Evolutionary conservation across 169 alveolate species (phyloP).

Genomic region (Babesia caballi): DNA sequence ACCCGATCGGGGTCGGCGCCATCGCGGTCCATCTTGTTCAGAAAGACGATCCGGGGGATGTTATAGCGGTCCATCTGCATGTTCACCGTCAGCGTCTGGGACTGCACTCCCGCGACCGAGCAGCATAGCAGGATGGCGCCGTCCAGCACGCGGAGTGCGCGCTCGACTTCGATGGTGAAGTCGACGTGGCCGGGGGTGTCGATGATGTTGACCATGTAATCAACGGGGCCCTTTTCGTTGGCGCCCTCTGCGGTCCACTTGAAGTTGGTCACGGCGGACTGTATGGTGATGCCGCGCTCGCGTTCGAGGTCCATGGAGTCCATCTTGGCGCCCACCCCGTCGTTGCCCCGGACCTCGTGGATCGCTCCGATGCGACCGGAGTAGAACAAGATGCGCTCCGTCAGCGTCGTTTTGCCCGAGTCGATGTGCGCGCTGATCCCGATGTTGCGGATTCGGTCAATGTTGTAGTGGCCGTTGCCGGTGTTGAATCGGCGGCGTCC

Average conservation of each 20-base stretch:
- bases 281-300: constrained; percentile 95
- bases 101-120: constrained; percentile 95
- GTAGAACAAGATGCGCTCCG: constrained; percentile 85
- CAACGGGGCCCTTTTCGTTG: not conserved
- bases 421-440: constrained; percentile 97
- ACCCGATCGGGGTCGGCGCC: constrained; percentile 93
- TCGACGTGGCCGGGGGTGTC: constrained; percentile 99
- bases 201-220: constrained; percentile 87
- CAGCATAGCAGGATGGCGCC: constrained; percentile 93
- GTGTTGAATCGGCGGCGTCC: constrained; percentile 56
- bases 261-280: constrained; percentile 92
- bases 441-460: constrained; percentile 85
- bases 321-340: constrained; percentile 96
- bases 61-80: constrained; percentile 93
- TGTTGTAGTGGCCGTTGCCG: constrained; percentile 13
- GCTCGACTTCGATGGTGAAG: constrained; percentile 96
- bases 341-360: constrained; percentile 94
- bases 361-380: constrained; percentile 90
- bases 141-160: constrained; percentile 95
- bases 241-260: constrained; percentile 79
- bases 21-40: constrained; percentile 94
- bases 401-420: constrained; percentile 96
- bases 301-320: constrained; percentile 97
- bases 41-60: constrained; percentile 91
- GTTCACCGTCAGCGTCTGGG: constrained; percentile 95